These are phyloP conservation scores for Paraphaeosphaeria sporulosa DNA, from an alignment of 2,329 filamentous ascomycete genomes.

Conservation along the genomic window DNA sequence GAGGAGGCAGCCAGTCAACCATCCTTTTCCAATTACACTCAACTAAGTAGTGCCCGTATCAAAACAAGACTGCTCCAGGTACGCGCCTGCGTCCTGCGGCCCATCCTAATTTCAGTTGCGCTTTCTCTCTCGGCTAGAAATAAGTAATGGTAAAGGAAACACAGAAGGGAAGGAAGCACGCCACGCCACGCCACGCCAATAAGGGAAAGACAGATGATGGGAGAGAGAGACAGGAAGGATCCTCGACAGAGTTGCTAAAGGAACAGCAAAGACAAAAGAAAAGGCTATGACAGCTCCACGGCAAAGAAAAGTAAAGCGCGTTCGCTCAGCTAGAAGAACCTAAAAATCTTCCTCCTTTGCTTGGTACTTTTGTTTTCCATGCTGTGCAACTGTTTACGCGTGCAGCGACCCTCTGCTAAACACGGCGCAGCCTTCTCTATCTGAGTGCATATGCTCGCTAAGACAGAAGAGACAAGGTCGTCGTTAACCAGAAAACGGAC, in stretches of 20 bases:
- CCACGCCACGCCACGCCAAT: slow-evolving; percentile 24
- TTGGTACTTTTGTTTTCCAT: slow-evolving; percentile 28
- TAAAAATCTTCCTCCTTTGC: slow-evolving; percentile 22
- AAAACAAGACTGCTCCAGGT: slow-evolving; percentile 27
- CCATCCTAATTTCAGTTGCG: slow-evolving; percentile 30
- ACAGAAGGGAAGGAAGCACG: slow-evolving; percentile 23
- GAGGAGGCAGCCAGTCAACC: slow-evolving; percentile 21
- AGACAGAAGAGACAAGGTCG: slow-evolving; percentile 49
- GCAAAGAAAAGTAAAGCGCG: slow-evolving; percentile 34
- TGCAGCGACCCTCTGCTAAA: slow-evolving; percentile 25
- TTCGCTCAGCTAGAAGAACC: slow-evolving; percentile 29
- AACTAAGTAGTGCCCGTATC: slow-evolving; percentile 18
- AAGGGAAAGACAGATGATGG: slow-evolving; percentile 27
- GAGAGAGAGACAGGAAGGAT: slow-evolving; percentile 24
- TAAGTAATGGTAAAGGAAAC: slow-evolving; percentile 18
- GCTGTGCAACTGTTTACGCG: slow-evolving; percentile 31
- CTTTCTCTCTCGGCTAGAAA: slow-evolving; percentile 23
- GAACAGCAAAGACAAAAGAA: slow-evolving; percentile 36
- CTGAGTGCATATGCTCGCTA: slow-evolving; percentile 51
- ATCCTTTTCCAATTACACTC: slow-evolving; percentile 41
- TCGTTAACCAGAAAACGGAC: slow-evolving; percentile 52
- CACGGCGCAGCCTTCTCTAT: slow-evolving; percentile 39
- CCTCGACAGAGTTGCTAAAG: slow-evolving; percentile 29
- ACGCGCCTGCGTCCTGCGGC: slow-evolving; percentile 33
- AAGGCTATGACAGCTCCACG: slow-evolving; percentile 25